A percentile compares a stretch with the other conserved stretches of the same genome.
phyloP scores from a whole-genome alignment of 164 flowering plant species.

The Aristolochia fimbriata region DNA sequence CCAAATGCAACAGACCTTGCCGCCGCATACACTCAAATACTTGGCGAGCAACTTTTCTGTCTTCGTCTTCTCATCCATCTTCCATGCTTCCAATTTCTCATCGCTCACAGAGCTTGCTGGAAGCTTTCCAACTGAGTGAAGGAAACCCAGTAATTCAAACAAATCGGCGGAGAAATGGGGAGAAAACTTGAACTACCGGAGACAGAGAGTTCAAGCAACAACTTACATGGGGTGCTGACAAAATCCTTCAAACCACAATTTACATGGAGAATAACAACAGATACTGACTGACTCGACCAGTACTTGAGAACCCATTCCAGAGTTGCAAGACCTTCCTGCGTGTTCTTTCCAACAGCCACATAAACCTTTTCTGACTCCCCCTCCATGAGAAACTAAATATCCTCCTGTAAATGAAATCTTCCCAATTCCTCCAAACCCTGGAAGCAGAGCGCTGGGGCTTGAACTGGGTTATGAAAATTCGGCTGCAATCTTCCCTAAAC shows the following conservation, averaged over 20 bases:
- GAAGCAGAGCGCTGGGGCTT: too few relatives aligned
- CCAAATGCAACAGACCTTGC: slow-evolving; percentile 36
- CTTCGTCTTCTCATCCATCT: slow-evolving; percentile 39
- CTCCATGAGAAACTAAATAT: slow-evolving; percentile 8
- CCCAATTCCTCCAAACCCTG: too few relatives aligned
- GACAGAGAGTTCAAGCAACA: slow-evolving; percentile 1
- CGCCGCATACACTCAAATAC: slow-evolving; percentile 45
- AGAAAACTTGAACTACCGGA: background rate
- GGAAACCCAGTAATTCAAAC: background rate
- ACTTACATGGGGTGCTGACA: slow-evolving; percentile 39
- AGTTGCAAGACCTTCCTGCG: slow-evolving; percentile 41
- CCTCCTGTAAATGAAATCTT: too few relatives aligned
- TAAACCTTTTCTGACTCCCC: slow-evolving; percentile 33
- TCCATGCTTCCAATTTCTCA: slow-evolving; percentile 29
- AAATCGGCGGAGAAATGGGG: background rate
- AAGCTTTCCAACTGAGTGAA: slow-evolving; percentile 55
- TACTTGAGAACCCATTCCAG: slow-evolving; percentile 44
- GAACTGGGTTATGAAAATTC: too few relatives aligned
- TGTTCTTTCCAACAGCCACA: slow-evolving; percentile 46
- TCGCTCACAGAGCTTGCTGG: slow-evolving; percentile 52
- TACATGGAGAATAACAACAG: slow-evolving; percentile 40
- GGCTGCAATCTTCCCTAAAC: too few relatives aligned
- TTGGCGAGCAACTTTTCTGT: slow-evolving; percentile 30
- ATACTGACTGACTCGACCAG: slow-evolving; percentile 32
- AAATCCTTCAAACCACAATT: slow-evolving; percentile 18